These are phyloP conservation scores for Fibroporia radiculosa DNA, from an alignment of 768 basidiomycete species.

Conservation along the genomic window DNA sequence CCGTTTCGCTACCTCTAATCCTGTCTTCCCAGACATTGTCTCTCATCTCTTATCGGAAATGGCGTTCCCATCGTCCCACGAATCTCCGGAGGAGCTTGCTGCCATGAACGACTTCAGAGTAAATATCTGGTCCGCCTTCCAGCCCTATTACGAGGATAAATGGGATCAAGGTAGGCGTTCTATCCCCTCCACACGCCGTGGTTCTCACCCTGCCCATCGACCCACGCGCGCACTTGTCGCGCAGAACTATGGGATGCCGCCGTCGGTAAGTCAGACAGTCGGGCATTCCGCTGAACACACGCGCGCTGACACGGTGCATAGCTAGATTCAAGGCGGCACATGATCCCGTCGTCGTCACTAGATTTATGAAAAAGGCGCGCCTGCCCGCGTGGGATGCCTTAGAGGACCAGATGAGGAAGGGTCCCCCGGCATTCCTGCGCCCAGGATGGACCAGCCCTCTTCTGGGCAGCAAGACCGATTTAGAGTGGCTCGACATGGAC, in stretches of 20 bases:
- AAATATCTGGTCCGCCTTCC: conserved; percentile 21
- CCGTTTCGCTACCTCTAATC: background rate
- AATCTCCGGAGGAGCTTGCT: conserved; percentile 18
- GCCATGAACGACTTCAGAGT: conserved; percentile 20
- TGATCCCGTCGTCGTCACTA: conserved; percentile 16
- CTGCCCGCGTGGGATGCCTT: conserved; percentile 21
- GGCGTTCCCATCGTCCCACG: conserved; percentile 2
- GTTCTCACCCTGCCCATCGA: background rate
- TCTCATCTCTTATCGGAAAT: background rate
- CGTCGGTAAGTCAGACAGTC: conserved; percentile 17
- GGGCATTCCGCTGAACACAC: conserved; percentile 1
- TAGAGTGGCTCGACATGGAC: conserved; percentile 21
- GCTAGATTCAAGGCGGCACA: conserved; percentile 19
- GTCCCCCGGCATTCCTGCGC: conserved; percentile 23
- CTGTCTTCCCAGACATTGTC: background rate
- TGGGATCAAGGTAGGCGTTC: conserved; percentile 22
- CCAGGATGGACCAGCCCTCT: conserved; percentile 24
- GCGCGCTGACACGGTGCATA: conserved; percentile 3
- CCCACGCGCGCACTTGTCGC: background rate
- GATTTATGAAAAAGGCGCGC: conserved; percentile 18
- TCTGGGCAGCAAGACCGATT: conserved; percentile 19
- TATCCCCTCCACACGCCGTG: background rate
- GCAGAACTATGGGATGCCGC: conserved; percentile 17
- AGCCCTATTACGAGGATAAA: conserved; percentile 21
- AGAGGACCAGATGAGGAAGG: conserved; percentile 20